Evolutionary conservation across 2,329 filamentous ascomycete species (phyloP), one percentile per base, ranked within the genome.

Genomic region (Fusarium succisae): DNA sequence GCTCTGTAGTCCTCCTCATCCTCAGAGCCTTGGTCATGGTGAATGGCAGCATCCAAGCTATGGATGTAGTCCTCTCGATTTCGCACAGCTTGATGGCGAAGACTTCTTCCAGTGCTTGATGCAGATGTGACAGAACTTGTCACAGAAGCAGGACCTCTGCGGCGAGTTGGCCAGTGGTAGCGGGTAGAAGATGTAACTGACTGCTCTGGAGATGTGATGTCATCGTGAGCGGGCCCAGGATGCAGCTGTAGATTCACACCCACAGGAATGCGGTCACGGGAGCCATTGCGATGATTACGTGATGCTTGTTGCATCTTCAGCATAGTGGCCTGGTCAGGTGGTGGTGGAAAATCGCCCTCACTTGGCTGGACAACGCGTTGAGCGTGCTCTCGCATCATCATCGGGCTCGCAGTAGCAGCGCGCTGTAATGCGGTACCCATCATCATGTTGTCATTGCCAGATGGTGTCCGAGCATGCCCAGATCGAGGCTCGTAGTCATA

Each of bases 11-110:
- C 90, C 37, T 89, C 88, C 61, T 94, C 92, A 55, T 94, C 91
- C n/a, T 91, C 89, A 3, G 90, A 91, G 6, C 80, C 81, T 47
- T 82, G 78, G 47, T 82, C 82, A 56, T 83, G 79, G 28, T 74
- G 58, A 2, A 75, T 64, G 14, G 94, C 93, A 55, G 94, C 89
- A 39, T 97, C 94, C 4, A 98, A 84, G 79, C 94, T 96, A 82
- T 91, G 94, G 73, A 97, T 95, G 79, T 96, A 97, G 72, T 95
- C 91, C 75, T 97, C 93, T 39, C 94, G 88, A 73, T 90, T 93
- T 70, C 91, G 89, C 54, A 81, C 84, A 70, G 74, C 69, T 59
- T 84, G 87, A 63, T 86, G 73, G 22, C 90, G 85, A 71, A 88
- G 79, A 76, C 86, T 87, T 64, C 86, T 84, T 24, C 84, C 83